phyloP scores from a whole-genome alignment of 495 filamentous ascomycete genomes.

The Xylaria curta region DNA sequence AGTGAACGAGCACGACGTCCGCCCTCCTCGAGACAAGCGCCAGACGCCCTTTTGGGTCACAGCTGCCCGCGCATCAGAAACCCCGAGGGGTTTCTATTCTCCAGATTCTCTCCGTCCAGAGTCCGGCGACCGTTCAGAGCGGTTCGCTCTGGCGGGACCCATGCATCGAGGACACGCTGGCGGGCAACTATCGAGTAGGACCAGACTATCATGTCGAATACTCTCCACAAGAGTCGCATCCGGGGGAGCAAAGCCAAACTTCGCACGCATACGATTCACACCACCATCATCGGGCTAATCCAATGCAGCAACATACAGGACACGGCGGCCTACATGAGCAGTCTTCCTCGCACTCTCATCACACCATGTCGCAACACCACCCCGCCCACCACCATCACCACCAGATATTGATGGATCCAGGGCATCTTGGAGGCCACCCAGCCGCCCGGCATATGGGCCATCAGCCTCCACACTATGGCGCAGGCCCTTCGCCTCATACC shows the following conservation, averaged over 20 bases:
- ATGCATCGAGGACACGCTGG: slow-evolving; percentile 73
- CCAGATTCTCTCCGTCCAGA: slow-evolving; percentile 61
- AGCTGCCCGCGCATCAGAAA: slow-evolving; percentile 39
- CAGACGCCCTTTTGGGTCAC: slow-evolving; percentile 32
- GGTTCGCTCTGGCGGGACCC: slow-evolving; percentile 74
- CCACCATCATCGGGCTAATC: slow-evolving; percentile 49
- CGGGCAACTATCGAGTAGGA: slow-evolving; percentile 66
- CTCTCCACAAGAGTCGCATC: slow-evolving; percentile 64
- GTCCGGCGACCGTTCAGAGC: slow-evolving; percentile 70
- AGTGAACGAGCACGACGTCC: slow-evolving; percentile 38
- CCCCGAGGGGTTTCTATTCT: slow-evolving; percentile 54
- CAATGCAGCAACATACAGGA: slow-evolving; percentile 47
- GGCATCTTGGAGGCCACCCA: slow-evolving; percentile 52
- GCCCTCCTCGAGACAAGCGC: slow-evolving; percentile 42
- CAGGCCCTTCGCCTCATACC: slow-evolving; percentile 49
- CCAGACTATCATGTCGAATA: slow-evolving; percentile 69
- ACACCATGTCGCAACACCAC: slow-evolving; percentile 59
- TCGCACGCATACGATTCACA: slow-evolving; percentile 60
- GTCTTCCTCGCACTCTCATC: slow-evolving; percentile 50
- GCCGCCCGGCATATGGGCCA: slow-evolving; percentile 55
- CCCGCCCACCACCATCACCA: slow-evolving; percentile 52
- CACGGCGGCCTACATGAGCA: slow-evolving; percentile 56
- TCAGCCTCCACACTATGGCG: slow-evolving; percentile 51
- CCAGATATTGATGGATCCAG: slow-evolving; percentile 55
- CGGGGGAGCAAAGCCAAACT: slow-evolving; percentile 59